These are phyloP conservation scores for Periconia sp. DNA, from an alignment of 2,329 filamentous ascomycete genomes.

Conservation along the genomic window DNA sequence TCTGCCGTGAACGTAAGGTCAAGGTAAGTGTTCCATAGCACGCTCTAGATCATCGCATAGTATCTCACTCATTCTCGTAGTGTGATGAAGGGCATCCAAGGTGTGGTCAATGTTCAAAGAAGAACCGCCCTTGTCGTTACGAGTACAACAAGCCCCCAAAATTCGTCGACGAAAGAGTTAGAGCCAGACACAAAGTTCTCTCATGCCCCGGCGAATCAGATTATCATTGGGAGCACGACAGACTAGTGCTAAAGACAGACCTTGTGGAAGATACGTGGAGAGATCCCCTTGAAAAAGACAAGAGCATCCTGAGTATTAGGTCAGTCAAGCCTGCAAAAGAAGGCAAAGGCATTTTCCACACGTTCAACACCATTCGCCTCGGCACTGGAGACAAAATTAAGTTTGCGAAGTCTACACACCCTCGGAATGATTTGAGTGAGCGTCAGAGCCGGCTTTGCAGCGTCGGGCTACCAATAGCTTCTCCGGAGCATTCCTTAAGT, in stretches of 20 bases:
- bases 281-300: no score
- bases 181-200: no score
- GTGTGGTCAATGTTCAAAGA: conserved; percentile 12
- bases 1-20: conserved; percentile 10
- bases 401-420: background rate
- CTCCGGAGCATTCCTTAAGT: conserved; percentile 1
- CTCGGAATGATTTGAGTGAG: no score
- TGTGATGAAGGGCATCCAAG: conserved; percentile 8
- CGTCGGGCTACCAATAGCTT: background rate
- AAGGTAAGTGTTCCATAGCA: conserved; percentile 3
- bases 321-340: conserved; percentile 4
- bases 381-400: background rate
- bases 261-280: no score
- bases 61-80: conserved; percentile 3
- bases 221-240: no score
- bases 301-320: background rate
- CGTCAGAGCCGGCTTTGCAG: no score
- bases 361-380: conserved; percentile 1
- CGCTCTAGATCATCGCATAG: no score
- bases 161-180: no score
- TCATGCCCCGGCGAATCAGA: no score
- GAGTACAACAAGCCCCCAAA: no score
- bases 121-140: conserved; percentile 11
- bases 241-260: no score
- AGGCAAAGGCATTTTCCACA: conserved; percentile 4